These are phyloP conservation scores for Penicillium atrosanguineum DNA, from an alignment of 495 filamentous ascomycete genomes.

Conservation along the genomic window DNA sequence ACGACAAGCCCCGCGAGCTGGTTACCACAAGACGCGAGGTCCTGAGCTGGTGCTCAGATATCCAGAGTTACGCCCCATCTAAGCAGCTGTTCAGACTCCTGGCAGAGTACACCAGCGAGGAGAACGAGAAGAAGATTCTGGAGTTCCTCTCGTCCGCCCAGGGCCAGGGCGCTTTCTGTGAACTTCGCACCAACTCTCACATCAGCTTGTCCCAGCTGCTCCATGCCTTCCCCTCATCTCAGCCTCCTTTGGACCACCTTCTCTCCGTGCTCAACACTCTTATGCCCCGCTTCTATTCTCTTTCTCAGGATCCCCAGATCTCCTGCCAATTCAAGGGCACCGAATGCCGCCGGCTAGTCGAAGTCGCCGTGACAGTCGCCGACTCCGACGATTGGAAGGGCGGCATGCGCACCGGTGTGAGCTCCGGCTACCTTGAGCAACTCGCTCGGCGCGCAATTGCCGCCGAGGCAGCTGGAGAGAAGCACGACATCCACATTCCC, in stretches of 20 bases:
- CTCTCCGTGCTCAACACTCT: slow-evolving; percentile 77
- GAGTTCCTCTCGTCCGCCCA: slow-evolving; percentile 83
- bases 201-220: slow-evolving; percentile 81
- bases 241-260: slow-evolving; percentile 78
- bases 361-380: slow-evolving; percentile 93
- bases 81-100: slow-evolving; percentile 84
- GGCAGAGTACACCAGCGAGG: slow-evolving; percentile 77
- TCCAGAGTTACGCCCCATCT: slow-evolving; percentile 88
- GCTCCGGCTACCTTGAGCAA: slow-evolving; percentile 83
- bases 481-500: slow-evolving; percentile 69
- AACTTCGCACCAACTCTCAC: slow-evolving; percentile 86
- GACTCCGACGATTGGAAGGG: slow-evolving; percentile 77
- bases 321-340: slow-evolving; percentile 66
- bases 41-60: slow-evolving; percentile 90
- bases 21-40: slow-evolving; percentile 87
- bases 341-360: slow-evolving; percentile 77
- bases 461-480: slow-evolving; percentile 51
- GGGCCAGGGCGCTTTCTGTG: slow-evolving; percentile 91
- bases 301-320: slow-evolving; percentile 91
- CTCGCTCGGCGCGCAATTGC: slow-evolving; percentile 68
- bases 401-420: slow-evolving; percentile 65
- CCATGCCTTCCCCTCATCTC: slow-evolving; percentile 85
- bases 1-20: slow-evolving; percentile 78
- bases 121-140: slow-evolving; percentile 83
- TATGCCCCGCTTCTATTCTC: slow-evolving; percentile 97